Evolutionary conservation across 2,329 filamentous ascomycete species (phyloP), one percentile per base, ranked within the genome.

Genomic region (Sphaerulina populicola): DNA sequence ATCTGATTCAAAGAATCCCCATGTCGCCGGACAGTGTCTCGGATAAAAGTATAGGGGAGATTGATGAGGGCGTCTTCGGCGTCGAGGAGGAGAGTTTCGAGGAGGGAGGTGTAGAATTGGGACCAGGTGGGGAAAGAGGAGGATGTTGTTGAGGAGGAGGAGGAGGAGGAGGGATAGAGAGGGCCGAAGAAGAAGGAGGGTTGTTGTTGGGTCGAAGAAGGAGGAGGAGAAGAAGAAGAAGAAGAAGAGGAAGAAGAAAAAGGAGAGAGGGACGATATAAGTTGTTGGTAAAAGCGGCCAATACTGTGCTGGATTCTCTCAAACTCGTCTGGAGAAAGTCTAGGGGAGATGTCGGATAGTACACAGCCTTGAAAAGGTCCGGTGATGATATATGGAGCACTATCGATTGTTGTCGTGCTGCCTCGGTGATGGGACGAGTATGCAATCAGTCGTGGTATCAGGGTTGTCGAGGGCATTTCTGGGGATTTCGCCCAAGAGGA

Each of bases 11-110:
- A 68, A 0, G 66, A 65, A 8, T 68, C 61, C 1, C 69, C 68
- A 33, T 77, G 67, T 29, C 69, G 70, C 41, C 60, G 64, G n/a
- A 77, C 53, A 47, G 75, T 71, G 51, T 74, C 69, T 31, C 78
- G 72, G 51, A 81, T 74, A 47, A 73, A 72, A 8, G 74, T 70
- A 58, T 80, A 81, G 0, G 78, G 78, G 6, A 81, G 61, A 51
- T 73, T 76, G 57, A 82, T 72, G 10, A 80, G 73, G 64, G 77
- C 75, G 52, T 81, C 78, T 60, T 82, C 79, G 12, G 73, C 76
- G 57, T 81, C 78, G 12, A 76, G 75, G 21, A 82, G 66, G 7
- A 74, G 66, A 9, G 71, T 67, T 60, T 81, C 78, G 15, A 81
- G 66, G 36, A 81, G 69, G 5, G 62, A 59, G 21, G 72, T 64